Conservation (phyloP, 495 filamentous ascomycete species). For the Parachaetomium inaequale region DNA sequence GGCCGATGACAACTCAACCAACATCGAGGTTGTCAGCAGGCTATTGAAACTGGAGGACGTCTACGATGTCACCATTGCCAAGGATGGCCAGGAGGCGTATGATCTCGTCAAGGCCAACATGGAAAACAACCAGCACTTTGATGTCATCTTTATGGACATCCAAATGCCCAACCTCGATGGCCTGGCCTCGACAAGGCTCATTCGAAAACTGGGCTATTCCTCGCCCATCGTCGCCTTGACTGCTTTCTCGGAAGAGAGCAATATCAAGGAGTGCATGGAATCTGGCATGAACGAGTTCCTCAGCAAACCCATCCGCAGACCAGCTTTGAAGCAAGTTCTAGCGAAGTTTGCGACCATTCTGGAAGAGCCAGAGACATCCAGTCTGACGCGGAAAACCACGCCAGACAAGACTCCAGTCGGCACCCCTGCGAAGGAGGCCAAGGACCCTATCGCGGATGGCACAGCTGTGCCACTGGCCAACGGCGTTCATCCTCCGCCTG, state of each 20-base stretch:
- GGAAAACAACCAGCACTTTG: conserved; percentile 65
- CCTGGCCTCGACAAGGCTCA: conserved; percentile 80
- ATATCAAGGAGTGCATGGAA: conserved; percentile 79
- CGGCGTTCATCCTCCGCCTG: background rate
- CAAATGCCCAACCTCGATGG: conserved; percentile 94
- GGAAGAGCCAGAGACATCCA: conserved; percentile 49
- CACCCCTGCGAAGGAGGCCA: conserved; percentile 16
- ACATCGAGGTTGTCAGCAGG: conserved; percentile 78
- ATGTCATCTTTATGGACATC: conserved; percentile 93
- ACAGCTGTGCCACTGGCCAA: conserved; percentile 9
- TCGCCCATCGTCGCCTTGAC: conserved; percentile 89
- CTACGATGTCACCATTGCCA: conserved; percentile 72
- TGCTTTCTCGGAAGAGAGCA: conserved; percentile 85
- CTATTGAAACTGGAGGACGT: conserved; percentile 55
- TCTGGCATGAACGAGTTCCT: conserved; percentile 71
- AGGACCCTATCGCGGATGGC: conserved; percentile 15
- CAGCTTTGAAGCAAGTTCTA: conserved; percentile 79
- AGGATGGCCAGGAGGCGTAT: conserved; percentile 86
- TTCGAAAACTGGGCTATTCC: conserved; percentile 79
- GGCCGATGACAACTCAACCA: conserved; percentile 92
- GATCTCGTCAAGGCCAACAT: conserved; percentile 80
- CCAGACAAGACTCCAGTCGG: conserved; percentile 28
- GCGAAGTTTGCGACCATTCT: conserved; percentile 58
- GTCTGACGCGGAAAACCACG: conserved; percentile 30
- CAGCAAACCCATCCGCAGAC: conserved; percentile 78